These are phyloP conservation scores for Yamadazyma sp. DNA, from an alignment of 1,139 yeast species.

Conservation along the genomic window DNA sequence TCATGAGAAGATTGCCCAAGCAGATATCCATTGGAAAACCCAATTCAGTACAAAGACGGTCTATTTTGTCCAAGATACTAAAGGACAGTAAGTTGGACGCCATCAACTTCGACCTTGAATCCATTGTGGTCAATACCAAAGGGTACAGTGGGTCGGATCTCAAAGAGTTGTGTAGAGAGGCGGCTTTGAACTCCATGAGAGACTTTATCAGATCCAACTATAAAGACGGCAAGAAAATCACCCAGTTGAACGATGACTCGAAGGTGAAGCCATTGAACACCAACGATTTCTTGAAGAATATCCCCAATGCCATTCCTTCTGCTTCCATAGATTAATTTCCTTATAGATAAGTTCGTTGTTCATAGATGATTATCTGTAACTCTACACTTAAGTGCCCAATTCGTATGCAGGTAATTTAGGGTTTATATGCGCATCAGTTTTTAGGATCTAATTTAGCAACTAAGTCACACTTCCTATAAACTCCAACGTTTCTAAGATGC, in stretches of 20 bases:
- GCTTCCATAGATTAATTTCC: slow-evolving; percentile 32
- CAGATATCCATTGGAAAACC: slow-evolving; percentile 82
- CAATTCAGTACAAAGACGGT: slow-evolving; percentile 60
- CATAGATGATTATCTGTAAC: too few relatives aligned
- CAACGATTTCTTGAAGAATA: slow-evolving; percentile 43
- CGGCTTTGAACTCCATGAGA: slow-evolving; percentile 86
- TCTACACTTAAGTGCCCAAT: too few relatives aligned
- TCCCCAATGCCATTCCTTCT: slow-evolving; percentile 34
- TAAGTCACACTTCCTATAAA: not conserved
- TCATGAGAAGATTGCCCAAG: slow-evolving; percentile 90
- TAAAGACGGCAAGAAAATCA: slow-evolving; percentile 42
- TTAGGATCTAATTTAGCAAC: not conserved
- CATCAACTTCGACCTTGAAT: slow-evolving; percentile 57
- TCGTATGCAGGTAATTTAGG: not conserved
- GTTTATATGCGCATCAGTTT: too few relatives aligned
- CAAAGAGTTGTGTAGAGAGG: slow-evolving; percentile 88
- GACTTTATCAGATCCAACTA: slow-evolving; percentile 66
- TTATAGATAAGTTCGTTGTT: too few relatives aligned
- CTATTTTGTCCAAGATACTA: slow-evolving; percentile 67
- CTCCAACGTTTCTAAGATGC: not conserved
- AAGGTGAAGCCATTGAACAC: slow-evolving; percentile 48
- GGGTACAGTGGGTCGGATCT: slow-evolving; percentile 92
- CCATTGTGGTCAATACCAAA: slow-evolving; percentile 61
- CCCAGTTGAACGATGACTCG: slow-evolving; percentile 21
- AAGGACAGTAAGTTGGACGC: slow-evolving; percentile 62